phyloP scores from a whole-genome alignment of 148 eudicot genomes.

The Rhododendron kiyosumense region DNA sequence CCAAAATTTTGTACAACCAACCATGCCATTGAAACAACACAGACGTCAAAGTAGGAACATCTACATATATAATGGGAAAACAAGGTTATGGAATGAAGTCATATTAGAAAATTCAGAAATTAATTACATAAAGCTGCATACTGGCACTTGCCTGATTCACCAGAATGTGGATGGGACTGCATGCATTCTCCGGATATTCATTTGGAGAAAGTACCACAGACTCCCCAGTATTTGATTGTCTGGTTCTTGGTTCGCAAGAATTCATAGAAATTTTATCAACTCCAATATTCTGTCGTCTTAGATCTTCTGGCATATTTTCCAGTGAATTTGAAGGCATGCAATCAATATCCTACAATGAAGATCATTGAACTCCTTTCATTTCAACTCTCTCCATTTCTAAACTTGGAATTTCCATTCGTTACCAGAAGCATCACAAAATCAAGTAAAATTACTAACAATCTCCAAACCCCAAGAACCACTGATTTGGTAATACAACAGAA shows the following conservation, averaged over 20 bases:
- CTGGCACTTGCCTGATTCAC: conserved; percentile 49
- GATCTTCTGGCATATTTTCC: conserved; percentile 77
- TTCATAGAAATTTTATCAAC: conserved; percentile 35
- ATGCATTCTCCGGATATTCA: conserved; percentile 22
- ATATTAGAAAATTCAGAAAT: not conserved
- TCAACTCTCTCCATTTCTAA: not conserved
- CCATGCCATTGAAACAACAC: not conserved
- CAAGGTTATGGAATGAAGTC: not conserved
- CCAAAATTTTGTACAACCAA: not conserved
- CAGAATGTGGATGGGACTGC: conserved; percentile 8
- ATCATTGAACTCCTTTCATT: not conserved
- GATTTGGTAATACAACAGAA: not conserved
- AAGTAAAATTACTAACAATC: not conserved
- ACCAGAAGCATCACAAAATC: not conserved
- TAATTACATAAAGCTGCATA: not conserved
- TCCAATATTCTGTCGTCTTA: conserved; percentile 28
- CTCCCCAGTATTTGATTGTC: conserved; percentile 23
- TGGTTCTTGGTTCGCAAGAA: conserved; percentile 30
- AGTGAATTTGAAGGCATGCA: conserved; percentile 82
- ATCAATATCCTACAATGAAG: conserved; percentile 70
- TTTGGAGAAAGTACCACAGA: conserved; percentile 30
- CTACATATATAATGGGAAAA: not conserved
- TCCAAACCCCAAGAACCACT: not conserved
- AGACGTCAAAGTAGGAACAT: not conserved
- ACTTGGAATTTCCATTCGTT: not conserved